These are phyloP conservation scores for Eimeria necatrix DNA, from an alignment of 169 alveolate species.

Conservation along the genomic window DNA sequence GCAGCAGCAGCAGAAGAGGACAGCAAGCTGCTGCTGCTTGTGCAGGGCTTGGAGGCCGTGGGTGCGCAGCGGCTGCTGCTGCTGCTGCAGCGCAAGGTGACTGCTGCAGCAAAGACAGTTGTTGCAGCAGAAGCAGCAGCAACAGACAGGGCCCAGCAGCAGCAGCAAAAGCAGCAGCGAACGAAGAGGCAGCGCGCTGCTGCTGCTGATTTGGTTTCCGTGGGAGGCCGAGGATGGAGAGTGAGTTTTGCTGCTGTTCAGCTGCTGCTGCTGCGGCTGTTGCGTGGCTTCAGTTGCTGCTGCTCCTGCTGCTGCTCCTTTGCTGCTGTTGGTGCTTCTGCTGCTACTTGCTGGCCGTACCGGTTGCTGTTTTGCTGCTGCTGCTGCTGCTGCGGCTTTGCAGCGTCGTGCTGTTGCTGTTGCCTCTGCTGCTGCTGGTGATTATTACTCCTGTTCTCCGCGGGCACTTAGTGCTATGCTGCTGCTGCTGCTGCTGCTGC, in stretches of 20 bases:
- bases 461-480: neutral
- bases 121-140: conserved; percentile 53
- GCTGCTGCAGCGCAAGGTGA: conserved; percentile 63
- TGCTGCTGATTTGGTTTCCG: neutral
- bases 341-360: neutral
- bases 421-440: neutral
- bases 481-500: conserved; percentile 50
- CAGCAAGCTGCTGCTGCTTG: conserved; percentile 20
- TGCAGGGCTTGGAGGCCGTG: conserved; percentile 7
- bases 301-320: conserved; percentile 6
- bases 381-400: neutral
- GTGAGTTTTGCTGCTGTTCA: neutral
- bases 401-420: neutral
- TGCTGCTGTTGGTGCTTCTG: conserved; percentile 17
- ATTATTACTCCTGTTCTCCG: neutral
- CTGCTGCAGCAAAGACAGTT: conserved; percentile 29
- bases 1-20: conserved; percentile 1
- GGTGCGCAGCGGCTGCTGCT: conserved; percentile 56
- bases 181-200: conserved; percentile 37
- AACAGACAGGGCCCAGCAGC: conserved; percentile 35
- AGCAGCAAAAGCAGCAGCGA: neutral
- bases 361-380: neutral
- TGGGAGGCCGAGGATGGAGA: conserved; percentile 45
- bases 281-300: neutral
- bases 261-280: neutral